phyloP scores from a whole-genome alignment of 176 grass and related monocot species.

The Musa acuminata region DNA sequence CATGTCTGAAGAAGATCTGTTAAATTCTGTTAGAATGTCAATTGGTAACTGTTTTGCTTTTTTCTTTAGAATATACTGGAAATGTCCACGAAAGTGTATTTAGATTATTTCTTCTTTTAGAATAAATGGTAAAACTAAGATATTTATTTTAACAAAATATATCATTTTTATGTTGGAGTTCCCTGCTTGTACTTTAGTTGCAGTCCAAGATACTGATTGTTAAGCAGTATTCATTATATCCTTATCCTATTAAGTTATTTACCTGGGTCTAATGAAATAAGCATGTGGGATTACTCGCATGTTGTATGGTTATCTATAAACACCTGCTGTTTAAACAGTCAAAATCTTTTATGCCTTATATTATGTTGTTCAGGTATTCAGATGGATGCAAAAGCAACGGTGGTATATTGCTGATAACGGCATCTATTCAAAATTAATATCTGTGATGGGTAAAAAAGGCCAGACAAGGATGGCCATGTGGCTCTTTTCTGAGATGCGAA shows the following conservation, averaged over 20 bases:
- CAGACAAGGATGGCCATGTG: slow-evolving; percentile 98
- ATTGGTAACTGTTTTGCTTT: too few relatives aligned
- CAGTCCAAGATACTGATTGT: neutral
- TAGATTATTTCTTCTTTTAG: too few relatives aligned
- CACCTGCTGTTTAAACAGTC: neutral
- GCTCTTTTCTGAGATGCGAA: slow-evolving; percentile 90
- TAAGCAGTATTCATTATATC: neutral
- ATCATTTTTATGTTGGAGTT: too few relatives aligned
- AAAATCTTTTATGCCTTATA: neutral
- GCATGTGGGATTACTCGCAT: neutral
- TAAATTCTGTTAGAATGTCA: too few relatives aligned
- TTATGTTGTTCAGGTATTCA: slow-evolving; percentile 59
- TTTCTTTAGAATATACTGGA: too few relatives aligned
- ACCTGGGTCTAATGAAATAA: neutral
- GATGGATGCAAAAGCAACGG: slow-evolving; percentile 92
- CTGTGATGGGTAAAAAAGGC: slow-evolving; percentile 87
- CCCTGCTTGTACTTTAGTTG: neutral
- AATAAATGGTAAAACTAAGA: too few relatives aligned
- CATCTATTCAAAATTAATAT: slow-evolving; percentile 88
- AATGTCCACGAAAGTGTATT: too few relatives aligned
- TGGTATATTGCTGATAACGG: slow-evolving; percentile 95
- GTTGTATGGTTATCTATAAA: neutral
- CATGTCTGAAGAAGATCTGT: too few relatives aligned
- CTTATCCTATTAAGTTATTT: neutral
- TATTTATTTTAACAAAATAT: too few relatives aligned